These are phyloP conservation scores for Chaetomium globosum DNA, from an alignment of 2,329 filamentous ascomycete genomes.

Conservation along the genomic window DNA sequence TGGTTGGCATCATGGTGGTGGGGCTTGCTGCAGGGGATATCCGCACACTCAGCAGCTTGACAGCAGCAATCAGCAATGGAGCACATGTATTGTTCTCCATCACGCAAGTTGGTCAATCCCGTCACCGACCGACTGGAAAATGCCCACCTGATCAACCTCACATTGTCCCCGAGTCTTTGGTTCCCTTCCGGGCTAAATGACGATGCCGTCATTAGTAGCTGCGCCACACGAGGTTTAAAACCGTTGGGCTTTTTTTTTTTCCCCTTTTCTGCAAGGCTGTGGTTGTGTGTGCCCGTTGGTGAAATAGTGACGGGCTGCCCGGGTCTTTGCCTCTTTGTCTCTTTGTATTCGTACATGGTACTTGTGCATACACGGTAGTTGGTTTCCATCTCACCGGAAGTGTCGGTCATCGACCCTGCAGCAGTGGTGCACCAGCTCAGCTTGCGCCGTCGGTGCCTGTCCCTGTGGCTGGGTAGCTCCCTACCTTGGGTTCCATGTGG, in stretches of 20 bases:
- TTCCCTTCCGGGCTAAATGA: neutral
- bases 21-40: neutral
- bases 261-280: neutral
- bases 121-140: neutral
- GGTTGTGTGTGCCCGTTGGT: neutral
- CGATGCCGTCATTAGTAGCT: conserved; percentile 10
- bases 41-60: neutral
- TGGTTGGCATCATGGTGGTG: neutral
- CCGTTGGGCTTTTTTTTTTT: conserved; percentile 5
- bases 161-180: neutral
- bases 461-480: conserved; percentile 8
- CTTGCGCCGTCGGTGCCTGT: conserved; percentile 16
- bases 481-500: conserved; percentile 3
- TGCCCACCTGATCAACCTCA: conserved; percentile 18
- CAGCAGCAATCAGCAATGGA: conserved; percentile 4
- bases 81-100: neutral
- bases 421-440: conserved; percentile 17
- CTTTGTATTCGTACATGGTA: too few relatives aligned
- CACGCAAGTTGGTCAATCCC: neutral
- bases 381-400: conserved; percentile 8
- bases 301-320: conserved; percentile 4
- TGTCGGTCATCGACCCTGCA: conserved; percentile 19
- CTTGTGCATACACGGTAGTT: too few relatives aligned
- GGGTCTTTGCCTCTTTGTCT: neutral
- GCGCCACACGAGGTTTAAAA: conserved; percentile 11